phyloP scores from a whole-genome alignment of 2,329 filamentous ascomycete genomes.

The Ophiosphaerella korrae region DNA sequence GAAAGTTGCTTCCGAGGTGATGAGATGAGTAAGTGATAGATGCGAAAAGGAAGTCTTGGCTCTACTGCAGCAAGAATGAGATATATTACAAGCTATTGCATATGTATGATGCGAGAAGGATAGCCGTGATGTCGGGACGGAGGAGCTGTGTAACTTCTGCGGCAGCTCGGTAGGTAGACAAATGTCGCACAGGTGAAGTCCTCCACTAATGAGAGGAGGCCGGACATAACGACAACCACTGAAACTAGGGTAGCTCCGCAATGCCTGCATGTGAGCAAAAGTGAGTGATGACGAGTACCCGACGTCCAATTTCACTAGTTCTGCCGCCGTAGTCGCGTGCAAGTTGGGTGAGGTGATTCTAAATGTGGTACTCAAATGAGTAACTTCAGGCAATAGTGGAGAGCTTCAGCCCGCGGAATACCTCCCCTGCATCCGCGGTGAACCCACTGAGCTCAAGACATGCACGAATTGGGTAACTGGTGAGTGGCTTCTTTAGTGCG shows the following conservation, averaged over 20 bases:
- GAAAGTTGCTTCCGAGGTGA: not conserved
- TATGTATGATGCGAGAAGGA: slow-evolving; percentile 2
- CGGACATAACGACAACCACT: slow-evolving; percentile 18
- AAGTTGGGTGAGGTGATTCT: slow-evolving; percentile 19
- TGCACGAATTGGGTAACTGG: slow-evolving; percentile 24
- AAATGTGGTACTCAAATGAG: slow-evolving; percentile 22
- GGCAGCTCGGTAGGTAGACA: slow-evolving; percentile 14
- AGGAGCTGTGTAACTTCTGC: slow-evolving; percentile 17
- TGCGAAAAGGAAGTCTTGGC: slow-evolving; percentile 1
- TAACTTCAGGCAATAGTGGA: slow-evolving; percentile 23
- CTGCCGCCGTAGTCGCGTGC: slow-evolving; percentile 44
- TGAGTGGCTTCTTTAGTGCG: slow-evolving; percentile 35
- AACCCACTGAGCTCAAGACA: slow-evolving; percentile 25
- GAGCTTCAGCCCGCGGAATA: slow-evolving; percentile 35
- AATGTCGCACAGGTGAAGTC: slow-evolving; percentile 20
- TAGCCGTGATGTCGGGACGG: slow-evolving; percentile 8
- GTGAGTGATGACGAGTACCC: slow-evolving; percentile 32
- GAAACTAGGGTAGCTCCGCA: slow-evolving; percentile 16
- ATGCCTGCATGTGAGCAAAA: slow-evolving; percentile 23
- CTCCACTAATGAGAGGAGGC: slow-evolving; percentile 20
- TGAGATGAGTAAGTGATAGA: not conserved
- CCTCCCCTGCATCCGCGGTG: slow-evolving; percentile 39
- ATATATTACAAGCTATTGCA: slow-evolving; percentile 4
- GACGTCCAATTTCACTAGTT: slow-evolving; percentile 39
- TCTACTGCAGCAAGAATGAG: slow-evolving; percentile 7